Conservation (phyloP, 495 filamentous ascomycete species). For the Hypoxylon lenormandii region DNA sequence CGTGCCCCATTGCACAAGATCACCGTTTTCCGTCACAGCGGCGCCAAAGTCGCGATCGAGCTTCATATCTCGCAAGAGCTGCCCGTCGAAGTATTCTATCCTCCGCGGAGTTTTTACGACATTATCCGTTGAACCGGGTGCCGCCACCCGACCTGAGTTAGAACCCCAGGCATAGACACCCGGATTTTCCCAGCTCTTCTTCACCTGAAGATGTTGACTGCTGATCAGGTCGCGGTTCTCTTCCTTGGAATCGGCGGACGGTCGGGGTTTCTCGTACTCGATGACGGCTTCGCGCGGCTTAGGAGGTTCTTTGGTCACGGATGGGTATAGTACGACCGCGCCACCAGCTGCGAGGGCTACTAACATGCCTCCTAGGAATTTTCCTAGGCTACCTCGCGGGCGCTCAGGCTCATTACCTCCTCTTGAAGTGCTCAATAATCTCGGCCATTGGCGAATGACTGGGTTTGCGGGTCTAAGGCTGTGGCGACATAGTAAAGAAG, state of each 20-base stretch:
- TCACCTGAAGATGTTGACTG: slow-evolving; percentile 84
- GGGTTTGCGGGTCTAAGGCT: slow-evolving; percentile 9
- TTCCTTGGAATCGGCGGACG: slow-evolving; percentile 68
- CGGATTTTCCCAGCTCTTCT: slow-evolving; percentile 87
- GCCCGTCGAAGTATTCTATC: slow-evolving; percentile 85
- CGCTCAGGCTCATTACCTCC: background rate
- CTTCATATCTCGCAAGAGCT: slow-evolving; percentile 87
- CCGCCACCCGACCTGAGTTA: slow-evolving; percentile 85
- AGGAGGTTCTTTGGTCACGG: slow-evolving; percentile 22
- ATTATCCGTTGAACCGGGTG: slow-evolving; percentile 80
- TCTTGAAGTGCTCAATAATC: slow-evolving; percentile 43
- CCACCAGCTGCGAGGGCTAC: slow-evolving; percentile 39
- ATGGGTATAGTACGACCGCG: slow-evolving; percentile 40
- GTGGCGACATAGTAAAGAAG: slow-evolving; percentile 34
- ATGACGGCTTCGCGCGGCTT: slow-evolving; percentile 59
- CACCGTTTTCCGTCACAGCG: slow-evolving; percentile 86
- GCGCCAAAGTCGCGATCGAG: slow-evolving; percentile 85
- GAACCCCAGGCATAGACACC: slow-evolving; percentile 94
- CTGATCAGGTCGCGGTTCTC: slow-evolving; percentile 77
- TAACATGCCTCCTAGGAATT: slow-evolving; percentile 33
- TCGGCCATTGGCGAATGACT: slow-evolving; percentile 50
- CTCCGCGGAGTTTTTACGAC: slow-evolving; percentile 82
- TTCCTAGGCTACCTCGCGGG: slow-evolving; percentile 22
- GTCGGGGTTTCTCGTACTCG: slow-evolving; percentile 70
- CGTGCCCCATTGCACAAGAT: slow-evolving; percentile 91